Conservation (phyloP, 768 basidiomycete genomes). For the Hygrophorus russula region DNA sequence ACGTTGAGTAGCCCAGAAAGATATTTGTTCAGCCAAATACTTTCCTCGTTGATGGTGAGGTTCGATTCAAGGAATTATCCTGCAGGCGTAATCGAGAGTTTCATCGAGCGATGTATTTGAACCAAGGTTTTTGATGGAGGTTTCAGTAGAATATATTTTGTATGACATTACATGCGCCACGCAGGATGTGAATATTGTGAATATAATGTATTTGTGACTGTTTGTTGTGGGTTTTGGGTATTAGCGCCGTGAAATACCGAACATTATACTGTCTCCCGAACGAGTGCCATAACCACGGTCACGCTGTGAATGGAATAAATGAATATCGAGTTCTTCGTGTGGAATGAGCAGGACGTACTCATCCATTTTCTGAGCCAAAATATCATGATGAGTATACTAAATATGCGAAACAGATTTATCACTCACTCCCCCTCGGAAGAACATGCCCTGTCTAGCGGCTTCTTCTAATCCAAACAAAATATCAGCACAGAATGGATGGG, state of each 20-base stretch:
- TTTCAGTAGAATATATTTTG: no score
- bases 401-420: not conserved
- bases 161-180: no score
- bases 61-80: no score
- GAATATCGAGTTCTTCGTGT: not conserved
- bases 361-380: slow-evolving; percentile 52
- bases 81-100: no score
- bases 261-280: slow-evolving; percentile 38
- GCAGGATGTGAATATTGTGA: no score
- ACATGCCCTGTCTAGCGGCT: slow-evolving; percentile 53
- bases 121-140: no score
- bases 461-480: slow-evolving; percentile 28
- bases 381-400: slow-evolving; percentile 6
- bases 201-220: no score
- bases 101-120: no score
- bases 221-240: not conserved
- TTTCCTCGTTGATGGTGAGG: slow-evolving; percentile 32
- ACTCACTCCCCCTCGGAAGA: slow-evolving; percentile 67
- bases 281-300: slow-evolving; percentile 57
- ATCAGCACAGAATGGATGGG: slow-evolving; percentile 1
- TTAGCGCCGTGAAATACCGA: not conserved
- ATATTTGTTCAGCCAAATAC: slow-evolving; percentile 82
- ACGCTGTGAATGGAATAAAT: slow-evolving; percentile 32
- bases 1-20: slow-evolving; percentile 81
- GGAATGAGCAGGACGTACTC: slow-evolving; percentile 42